Base-by-base conservation (phyloP, 495 filamentous ascomycete genomes). In the Mytilinidion resinicola region DNA sequence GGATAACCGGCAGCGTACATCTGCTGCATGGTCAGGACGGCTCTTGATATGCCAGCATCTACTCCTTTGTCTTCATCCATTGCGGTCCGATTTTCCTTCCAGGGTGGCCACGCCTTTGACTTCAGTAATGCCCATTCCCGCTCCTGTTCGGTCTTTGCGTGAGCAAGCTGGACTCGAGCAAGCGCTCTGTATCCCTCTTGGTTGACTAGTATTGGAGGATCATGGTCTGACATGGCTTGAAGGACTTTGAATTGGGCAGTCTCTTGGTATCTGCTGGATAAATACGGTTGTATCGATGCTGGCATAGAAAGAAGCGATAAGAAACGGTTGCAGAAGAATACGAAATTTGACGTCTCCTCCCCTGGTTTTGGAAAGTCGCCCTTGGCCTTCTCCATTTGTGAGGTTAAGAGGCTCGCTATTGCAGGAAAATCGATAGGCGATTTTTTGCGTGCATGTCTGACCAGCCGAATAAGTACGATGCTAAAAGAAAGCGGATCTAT, bases 41-140 rank as follows among this genome's bases (percentile, higher is more conserved):
- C 83, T 43, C 82, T 78, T 44, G 84, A 83, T n/a, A 71, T 70
- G 56, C 79, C 76, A 34, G 80, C 79, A 43, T 85, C 80, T 44
- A 74, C 71, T 8, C 76, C 80, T 30, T 79, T 80, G 4, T 75
- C 67, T 20, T 74, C 73, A 68, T 87, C 83, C 20, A 84, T 76
- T 2, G 81, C 82, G 11, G 80, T 73, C 43, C 72, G 80, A 8
- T 82, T 80, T 64, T 82, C 77, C 51, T 85, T 87, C 83, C 82
- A 90, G 1, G 86, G 86, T 3, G 86, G 86, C 86, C 86, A 89
- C 11, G 78, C 81, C 0, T 72, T 72, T 5, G 80, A 75, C 70
- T 88, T 86, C 34, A 85, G 64, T 37, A 72, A 67, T 1, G 81
- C 82, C 72, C 76, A 84, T 61, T 80, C 76, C 10, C 74, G 77